These are phyloP conservation scores for Mycena filopes DNA, from an alignment of 768 basidiomycete genomes.

Conservation along the genomic window DNA sequence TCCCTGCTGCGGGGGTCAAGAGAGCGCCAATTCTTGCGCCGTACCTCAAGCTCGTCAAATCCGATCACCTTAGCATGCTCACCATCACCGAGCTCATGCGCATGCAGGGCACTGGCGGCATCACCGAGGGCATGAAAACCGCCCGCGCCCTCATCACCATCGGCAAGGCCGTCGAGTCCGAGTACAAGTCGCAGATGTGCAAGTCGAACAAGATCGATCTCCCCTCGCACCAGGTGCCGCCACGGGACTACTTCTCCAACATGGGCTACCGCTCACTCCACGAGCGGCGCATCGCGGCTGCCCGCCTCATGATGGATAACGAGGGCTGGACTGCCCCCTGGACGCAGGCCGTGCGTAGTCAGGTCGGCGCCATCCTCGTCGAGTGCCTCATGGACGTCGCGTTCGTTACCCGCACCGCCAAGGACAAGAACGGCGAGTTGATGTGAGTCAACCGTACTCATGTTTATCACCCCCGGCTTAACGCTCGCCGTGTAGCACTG, in stretches of 20 bases:
- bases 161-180: constrained; percentile 88
- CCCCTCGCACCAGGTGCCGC: constrained; percentile 42
- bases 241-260: constrained; percentile 62
- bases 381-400: constrained; percentile 89
- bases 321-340: constrained; percentile 85
- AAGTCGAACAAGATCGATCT: constrained; percentile 68
- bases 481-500: constrained; percentile 56
- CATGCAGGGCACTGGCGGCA: constrained; percentile 77
- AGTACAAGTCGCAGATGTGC: constrained; percentile 89
- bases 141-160: constrained; percentile 82
- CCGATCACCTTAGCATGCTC: constrained; percentile 86
- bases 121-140: constrained; percentile 90
- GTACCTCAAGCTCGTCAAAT: constrained; percentile 79
- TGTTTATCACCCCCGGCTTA: not conserved
- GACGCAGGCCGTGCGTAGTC: constrained; percentile 81
- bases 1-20: constrained; percentile 6
- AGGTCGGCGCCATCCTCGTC: constrained; percentile 85
- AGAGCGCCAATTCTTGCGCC: constrained; percentile 56
- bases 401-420: constrained; percentile 70
- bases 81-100: constrained; percentile 92
- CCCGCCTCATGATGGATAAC: constrained; percentile 70
- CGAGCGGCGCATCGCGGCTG: constrained; percentile 72
- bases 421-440: constrained; percentile 68
- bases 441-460: constrained; percentile 62
- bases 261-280: constrained; percentile 71